Base-by-base conservation (phyloP, 345 rosid species). In the Ailanthus altissimus region DNA sequence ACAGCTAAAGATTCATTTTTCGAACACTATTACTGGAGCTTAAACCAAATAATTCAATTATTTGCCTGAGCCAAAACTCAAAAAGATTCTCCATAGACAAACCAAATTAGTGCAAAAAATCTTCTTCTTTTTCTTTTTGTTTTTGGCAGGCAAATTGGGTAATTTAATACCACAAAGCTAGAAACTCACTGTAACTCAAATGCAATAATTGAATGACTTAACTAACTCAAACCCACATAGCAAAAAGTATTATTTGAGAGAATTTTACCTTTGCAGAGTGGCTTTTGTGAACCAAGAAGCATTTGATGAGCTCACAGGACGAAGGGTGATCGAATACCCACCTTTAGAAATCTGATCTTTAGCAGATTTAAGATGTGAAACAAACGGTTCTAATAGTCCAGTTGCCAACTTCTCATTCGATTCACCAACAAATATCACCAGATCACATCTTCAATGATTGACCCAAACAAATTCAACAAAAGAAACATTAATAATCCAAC, bases 321-420 rank as follows among this genome's bases (percentile, higher is more conserved):
- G 91, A 61, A 96, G 94, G 20, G 90, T 90, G 12, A 96, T 87
- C 20, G 98, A 93, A 74, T 96, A 96, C 49, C 99, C 99, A 5
- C 98, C 99, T 86, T 78, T 92, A 2, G 90, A 90, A 58, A 91
- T 96, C 90, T 93, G 97, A 83, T 96, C 97, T 79, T 87, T 91
- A 2, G 97, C 97, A 42, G 83, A 80, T 76, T 86, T 90, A 2
- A 96, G 89, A 87, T 96, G 98, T 13, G 79, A 91, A 77, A 96
- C 79, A 83, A 96, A 96, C 1, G 98, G 98, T 49, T 91, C 88
- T n/a, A 96, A 80, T 2, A 93, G 79, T 59, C 99, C 99, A 3
- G 98, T 85, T 25, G 95, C 97, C 80, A 96, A 83, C 76, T 93
- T 93, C 92, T 96, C 99, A n/a, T 72, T 91, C 43, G 75, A 86